Evolutionary conservation across 495 filamentous ascomycete genomes (phyloP), one percentile per base, ranked within the genome.

Genomic region (Daldinia grandis): DNA sequence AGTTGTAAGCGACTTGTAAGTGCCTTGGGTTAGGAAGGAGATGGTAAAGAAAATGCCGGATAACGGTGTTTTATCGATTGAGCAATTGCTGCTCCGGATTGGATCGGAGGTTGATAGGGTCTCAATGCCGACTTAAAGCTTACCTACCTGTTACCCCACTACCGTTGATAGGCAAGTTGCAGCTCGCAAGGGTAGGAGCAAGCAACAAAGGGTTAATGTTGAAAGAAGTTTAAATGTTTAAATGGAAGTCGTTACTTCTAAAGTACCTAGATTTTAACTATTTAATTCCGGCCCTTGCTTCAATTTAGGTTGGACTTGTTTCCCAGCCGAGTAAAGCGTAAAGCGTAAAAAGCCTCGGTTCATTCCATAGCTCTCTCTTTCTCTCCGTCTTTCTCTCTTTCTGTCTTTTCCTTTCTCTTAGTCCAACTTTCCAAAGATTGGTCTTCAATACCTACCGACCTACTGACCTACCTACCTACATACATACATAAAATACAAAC

Each of bases 1-100:
- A 33, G 38, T 28, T 42, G 7, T 15, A 1, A 15, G 42, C 21
- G 30, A 21, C 37, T n/a, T n/a, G n/a, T n/a, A 17, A 47, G n/a
- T 37, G 19, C 15, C 0, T 25, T n/a, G n/a, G n/a, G n/a, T n/a
- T n/a, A n/a, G n/a, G n/a, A n/a, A n/a, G n/a, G n/a, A n/a, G n/a
- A n/a, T 17, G 14, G 30, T 14, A 30, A 24, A 42, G 55, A 60
- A 54, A 55, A 40, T 35, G 14, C 28, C 4, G 53, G 56, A 65
- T 17, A 64, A 57, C 55, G 24, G 19, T 17, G 15, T 64, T 27
- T 56, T 44, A 64, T 56, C 51, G 37, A 49, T 64, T 17, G 24
- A 30, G 8, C 14, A 33, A 51, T 51, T 12, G 19, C 10, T 51
- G 10, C 24, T 25, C 44, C 21, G 17, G 24, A 50, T 27, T 55